Conservation (phyloP, 495 filamentous ascomycete species). For the Poronia punctata region DNA sequence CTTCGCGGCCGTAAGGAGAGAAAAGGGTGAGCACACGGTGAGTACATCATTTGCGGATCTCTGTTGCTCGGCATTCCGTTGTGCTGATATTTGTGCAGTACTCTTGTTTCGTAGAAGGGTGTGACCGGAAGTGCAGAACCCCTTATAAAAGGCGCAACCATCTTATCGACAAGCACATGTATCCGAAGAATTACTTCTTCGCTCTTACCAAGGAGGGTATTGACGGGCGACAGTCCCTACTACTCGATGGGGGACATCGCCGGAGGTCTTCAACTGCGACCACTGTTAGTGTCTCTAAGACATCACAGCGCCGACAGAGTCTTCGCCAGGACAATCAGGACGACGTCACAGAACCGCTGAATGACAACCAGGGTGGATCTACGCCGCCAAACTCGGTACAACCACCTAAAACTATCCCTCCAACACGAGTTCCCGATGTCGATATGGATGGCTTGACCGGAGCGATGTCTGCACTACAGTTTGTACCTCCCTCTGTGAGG, state of each 20-base stretch:
- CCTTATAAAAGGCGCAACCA: slow-evolving; percentile 80
- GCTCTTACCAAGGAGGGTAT: slow-evolving; percentile 80
- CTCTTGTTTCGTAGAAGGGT: slow-evolving; percentile 81
- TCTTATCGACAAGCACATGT: slow-evolving; percentile 89
- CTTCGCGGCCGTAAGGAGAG: slow-evolving; percentile 59
- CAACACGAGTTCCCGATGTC: slow-evolving; percentile 34
- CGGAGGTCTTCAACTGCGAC: slow-evolving; percentile 38
- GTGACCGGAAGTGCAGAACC: slow-evolving; percentile 77
- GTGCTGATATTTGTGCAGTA: slow-evolving; percentile 46
- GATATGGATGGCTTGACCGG: slow-evolving; percentile 66
- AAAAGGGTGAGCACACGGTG: slow-evolving; percentile 82
- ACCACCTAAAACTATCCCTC: neutral
- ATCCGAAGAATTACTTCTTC: slow-evolving; percentile 89
- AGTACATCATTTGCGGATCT: slow-evolving; percentile 29
- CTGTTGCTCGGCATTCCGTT: slow-evolving; percentile 1
- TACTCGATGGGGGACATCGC: slow-evolving; percentile 49
- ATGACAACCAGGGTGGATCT: slow-evolving; percentile 3
- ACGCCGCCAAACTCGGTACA: neutral
- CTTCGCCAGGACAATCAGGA: slow-evolving; percentile 16
- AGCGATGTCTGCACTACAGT: slow-evolving; percentile 76
- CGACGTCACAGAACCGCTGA: slow-evolving; percentile 9
- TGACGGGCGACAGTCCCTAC: slow-evolving; percentile 71
- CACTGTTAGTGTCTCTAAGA: slow-evolving; percentile 17
- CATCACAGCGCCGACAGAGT: slow-evolving; percentile 19
- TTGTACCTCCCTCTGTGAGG: slow-evolving; percentile 70